Evolutionary conservation across 495 filamentous ascomycete species (phyloP), one percentile per base, ranked within the genome.

Genomic region (Podospora australis): DNA sequence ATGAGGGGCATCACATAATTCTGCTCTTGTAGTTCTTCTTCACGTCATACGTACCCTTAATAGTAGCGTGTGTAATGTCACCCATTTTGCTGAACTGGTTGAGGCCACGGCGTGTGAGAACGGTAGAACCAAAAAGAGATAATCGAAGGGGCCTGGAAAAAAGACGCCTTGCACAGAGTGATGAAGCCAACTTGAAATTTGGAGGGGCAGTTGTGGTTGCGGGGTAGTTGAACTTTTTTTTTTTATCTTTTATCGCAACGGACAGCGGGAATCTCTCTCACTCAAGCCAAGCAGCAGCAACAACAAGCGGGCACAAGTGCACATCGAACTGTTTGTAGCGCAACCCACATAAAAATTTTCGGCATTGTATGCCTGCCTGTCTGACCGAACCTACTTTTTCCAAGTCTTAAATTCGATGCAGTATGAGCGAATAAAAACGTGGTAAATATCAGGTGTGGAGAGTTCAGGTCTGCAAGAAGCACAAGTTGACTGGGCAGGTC

Each of bases 1-100:
- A 36, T 8, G 38, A 20, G 41, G 13, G 25, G 40, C 21, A 22
- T 17, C 28, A 25, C 34, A 60, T n/a, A 43, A 6, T 14, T 29
- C 60, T 23, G n/a, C n/a, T n/a, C n/a, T n/a, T n/a, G n/a, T n/a
- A n/a, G n/a, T n/a, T n/a, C n/a, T n/a, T n/a, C n/a, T n/a, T n/a
- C n/a, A n/a, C n/a, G n/a, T n/a, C n/a, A n/a, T n/a, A n/a, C n/a
- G n/a, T 52, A 66, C 63, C 63, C 48, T 66, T 46, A 59, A 66
- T 66, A 56, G 63, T 64, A 24, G 53, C 19, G 54, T 66, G 63
- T 43, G 53, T 49, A 44, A 64, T 64, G 36, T 66, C 63, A 51
- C 48, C 52, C 61, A 64, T 64, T 52, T 55, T 63, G 38, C 35
- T 29, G 21, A 40, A 48, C 53, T 57, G 51, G 38, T 41, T 45